A percentile compares a stretch with the other conserved stretches of the same genome.
Evolutionary conservation across 1,284 basidiomycete species (phyloP).

Genomic region (Papiliotrema laurentii): DNA sequence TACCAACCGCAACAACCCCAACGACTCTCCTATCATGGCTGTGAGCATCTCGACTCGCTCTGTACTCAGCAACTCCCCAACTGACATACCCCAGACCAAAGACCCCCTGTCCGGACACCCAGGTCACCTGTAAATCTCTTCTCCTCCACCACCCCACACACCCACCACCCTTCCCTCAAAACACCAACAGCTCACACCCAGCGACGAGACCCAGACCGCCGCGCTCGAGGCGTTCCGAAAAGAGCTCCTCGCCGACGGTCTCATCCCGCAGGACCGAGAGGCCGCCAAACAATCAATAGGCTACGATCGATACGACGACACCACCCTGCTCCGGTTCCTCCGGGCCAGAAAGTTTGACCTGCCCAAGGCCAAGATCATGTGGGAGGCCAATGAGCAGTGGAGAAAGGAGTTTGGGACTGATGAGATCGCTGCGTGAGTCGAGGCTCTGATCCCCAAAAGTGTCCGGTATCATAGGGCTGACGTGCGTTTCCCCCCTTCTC

Average conservation of each 20-base stretch:
- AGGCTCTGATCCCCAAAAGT: no score
- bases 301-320: slow-evolving; percentile 72
- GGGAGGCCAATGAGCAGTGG: slow-evolving; percentile 81
- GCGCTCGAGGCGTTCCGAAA: slow-evolving; percentile 68
- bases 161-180: neutral
- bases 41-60: slow-evolving; percentile 1
- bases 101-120: slow-evolving; percentile 68
- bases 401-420: slow-evolving; percentile 84
- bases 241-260: slow-evolving; percentile 53
- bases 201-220: slow-evolving; percentile 56
- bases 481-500: no score
- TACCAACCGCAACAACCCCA: neutral
- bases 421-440: slow-evolving; percentile 69
- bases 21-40: slow-evolving; percentile 4
- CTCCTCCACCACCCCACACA: neutral
- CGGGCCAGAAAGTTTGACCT: slow-evolving; percentile 92
- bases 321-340: slow-evolving; percentile 77
- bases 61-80: neutral
- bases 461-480: no score
- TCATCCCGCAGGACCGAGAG: slow-evolving; percentile 37
- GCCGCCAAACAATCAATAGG: slow-evolving; percentile 37
- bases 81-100: slow-evolving; percentile 10
- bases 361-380: slow-evolving; percentile 75
- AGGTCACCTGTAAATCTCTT: slow-evolving; percentile 61
- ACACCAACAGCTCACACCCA: neutral